phyloP scores from a whole-genome alignment of 2,329 filamentous ascomycete genomes.

The Penicillium sp. region DNA sequence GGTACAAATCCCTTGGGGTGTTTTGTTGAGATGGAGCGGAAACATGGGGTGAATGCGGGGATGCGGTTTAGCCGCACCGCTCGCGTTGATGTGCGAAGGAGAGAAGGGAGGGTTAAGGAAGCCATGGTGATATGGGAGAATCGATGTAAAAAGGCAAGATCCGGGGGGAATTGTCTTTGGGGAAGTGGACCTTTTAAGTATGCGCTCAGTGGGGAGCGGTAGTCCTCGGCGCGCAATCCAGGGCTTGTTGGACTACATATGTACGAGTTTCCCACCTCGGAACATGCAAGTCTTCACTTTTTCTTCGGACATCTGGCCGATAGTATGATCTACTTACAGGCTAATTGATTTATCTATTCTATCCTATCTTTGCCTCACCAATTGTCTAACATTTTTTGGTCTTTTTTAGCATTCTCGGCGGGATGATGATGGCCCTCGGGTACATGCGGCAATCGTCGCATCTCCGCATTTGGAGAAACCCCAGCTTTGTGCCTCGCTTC shows the following conservation, averaged over 20 bases:
- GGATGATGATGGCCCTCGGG: slow-evolving; percentile 31
- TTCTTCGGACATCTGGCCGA: background rate
- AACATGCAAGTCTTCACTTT: background rate
- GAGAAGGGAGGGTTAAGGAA: slow-evolving; percentile 29
- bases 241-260: background rate
- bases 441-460: slow-evolving; percentile 49
- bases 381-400: background rate
- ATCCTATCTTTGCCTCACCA: background rate
- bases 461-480: slow-evolving; percentile 30
- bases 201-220: slow-evolving; percentile 12
- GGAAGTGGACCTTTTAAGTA: background rate
- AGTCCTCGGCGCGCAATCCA: slow-evolving; percentile 19
- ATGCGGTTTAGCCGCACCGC: slow-evolving; percentile 29
- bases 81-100: slow-evolving; percentile 35
- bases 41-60: slow-evolving; percentile 29
- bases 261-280: background rate
- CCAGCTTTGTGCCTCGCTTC: slow-evolving; percentile 14
- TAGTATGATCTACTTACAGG: background rate
- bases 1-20: slow-evolving; percentile 63
- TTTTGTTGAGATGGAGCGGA: slow-evolving; percentile 60
- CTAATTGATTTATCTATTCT: background rate
- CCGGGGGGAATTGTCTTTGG: background rate
- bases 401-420: background rate
- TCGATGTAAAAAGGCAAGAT: background rate
- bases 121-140: slow-evolving; percentile 28